These are phyloP conservation scores for Gracilaria gracilis DNA, from an alignment of 23 red algal genomes.

Conservation along the genomic window DNA sequence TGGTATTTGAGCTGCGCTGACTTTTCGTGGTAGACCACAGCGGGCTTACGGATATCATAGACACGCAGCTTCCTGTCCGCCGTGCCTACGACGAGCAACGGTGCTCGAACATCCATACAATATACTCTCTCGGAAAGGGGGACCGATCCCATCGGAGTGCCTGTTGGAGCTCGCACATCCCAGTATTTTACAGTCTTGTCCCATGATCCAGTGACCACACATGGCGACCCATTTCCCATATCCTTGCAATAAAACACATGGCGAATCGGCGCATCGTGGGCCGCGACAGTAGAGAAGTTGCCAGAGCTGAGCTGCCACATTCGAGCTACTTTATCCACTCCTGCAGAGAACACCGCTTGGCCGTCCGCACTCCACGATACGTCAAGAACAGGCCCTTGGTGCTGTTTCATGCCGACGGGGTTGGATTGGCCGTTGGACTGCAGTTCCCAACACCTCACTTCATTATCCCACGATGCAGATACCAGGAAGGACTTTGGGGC, in stretches of 20 bases:
- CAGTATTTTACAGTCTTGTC: slow-evolving; percentile 96
- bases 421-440: slow-evolving; percentile 76
- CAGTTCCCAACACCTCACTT: slow-evolving; percentile 96
- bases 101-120: slow-evolving; percentile 87
- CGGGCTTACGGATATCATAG: slow-evolving; percentile 93
- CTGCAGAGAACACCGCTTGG: slow-evolving; percentile 86
- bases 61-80: slow-evolving; percentile 89
- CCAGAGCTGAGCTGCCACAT: slow-evolving; percentile 89
- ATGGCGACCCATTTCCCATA: slow-evolving; percentile 82
- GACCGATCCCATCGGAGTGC: slow-evolving; percentile 79
- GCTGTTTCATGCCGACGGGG: slow-evolving; percentile 84
- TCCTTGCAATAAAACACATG: slow-evolving; percentile 84
- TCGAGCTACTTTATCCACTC: slow-evolving; percentile 82
- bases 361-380: slow-evolving; percentile 88
- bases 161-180: slow-evolving; percentile 93
- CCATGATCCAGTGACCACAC: slow-evolving; percentile 92
- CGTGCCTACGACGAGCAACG: slow-evolving; percentile 92
- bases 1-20: slow-evolving; percentile 90
- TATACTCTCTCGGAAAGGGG: slow-evolving; percentile 77
- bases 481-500: slow-evolving; percentile 88
- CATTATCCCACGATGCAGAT: slow-evolving; percentile 93
- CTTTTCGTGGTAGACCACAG: slow-evolving; percentile 81
- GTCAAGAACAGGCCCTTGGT: slow-evolving; percentile 88
- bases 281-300: slow-evolving; percentile 73
- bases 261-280: slow-evolving; percentile 90